A percentile compares a stretch with the other conserved stretches of the same genome.
These are phyloP conservation scores for Cladophialophora chaetospira DNA, from an alignment of 2,329 filamentous ascomycete species.

Conservation along the genomic window DNA sequence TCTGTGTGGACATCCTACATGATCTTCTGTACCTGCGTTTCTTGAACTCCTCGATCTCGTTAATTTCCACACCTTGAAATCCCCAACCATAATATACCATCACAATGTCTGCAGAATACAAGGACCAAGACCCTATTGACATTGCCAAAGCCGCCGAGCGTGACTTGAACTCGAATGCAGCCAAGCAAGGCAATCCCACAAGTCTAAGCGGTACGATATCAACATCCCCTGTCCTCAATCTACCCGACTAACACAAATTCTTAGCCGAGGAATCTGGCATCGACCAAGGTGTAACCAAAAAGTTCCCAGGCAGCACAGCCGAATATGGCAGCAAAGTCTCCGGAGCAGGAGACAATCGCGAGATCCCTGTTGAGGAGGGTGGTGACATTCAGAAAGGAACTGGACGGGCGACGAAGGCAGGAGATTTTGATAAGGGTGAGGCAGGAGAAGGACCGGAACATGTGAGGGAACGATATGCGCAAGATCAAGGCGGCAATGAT, in stretches of 20 bases:
- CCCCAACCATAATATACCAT: neutral
- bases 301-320: constrained; percentile 42
- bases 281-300: constrained; percentile 42
- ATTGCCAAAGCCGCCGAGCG: constrained; percentile 41
- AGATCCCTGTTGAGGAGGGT: constrained; percentile 46
- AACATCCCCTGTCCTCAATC: neutral
- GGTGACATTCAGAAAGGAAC: constrained; percentile 36
- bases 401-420: constrained; percentile 40
- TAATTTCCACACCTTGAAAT: too few species aligned
- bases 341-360: constrained; percentile 42
- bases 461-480: constrained; percentile 14
- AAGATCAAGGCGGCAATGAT: constrained; percentile 26
- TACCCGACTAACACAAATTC: neutral
- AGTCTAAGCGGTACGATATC: constrained; percentile 43
- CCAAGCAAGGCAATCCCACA: constrained; percentile 38
- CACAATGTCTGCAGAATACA: constrained; percentile 28
- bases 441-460: constrained; percentile 33
- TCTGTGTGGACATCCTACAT: neutral
- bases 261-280: constrained; percentile 43
- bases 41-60: too few species aligned
- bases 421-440: constrained; percentile 38
- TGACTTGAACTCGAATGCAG: constrained; percentile 45
- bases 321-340: constrained; percentile 41
- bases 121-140: constrained; percentile 29
- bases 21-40: too few species aligned